Conservation (phyloP, 2,329 filamentous ascomycete species). For the Fusarium mundagurra region DNA sequence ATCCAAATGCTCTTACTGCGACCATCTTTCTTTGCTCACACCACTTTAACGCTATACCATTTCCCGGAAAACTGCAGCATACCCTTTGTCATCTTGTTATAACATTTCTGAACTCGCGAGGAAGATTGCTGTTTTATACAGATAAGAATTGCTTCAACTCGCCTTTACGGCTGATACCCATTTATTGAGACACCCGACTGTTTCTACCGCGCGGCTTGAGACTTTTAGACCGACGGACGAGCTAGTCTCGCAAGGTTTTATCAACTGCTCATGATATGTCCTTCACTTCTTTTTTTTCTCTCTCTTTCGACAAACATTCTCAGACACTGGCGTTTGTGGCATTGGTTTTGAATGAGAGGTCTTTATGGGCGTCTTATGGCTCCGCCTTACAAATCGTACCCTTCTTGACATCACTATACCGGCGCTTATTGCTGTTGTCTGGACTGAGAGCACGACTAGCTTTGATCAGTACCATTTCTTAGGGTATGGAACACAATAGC, state of each 20-base stretch:
- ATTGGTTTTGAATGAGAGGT: slow-evolving; percentile 31
- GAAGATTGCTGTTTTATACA: slow-evolving; percentile 15
- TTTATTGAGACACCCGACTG: slow-evolving; percentile 19
- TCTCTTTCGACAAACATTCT: slow-evolving; percentile 19
- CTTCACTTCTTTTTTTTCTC: slow-evolving; percentile 19
- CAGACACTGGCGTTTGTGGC: slow-evolving; percentile 34
- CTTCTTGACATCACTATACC: slow-evolving; percentile 16
- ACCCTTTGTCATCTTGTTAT: slow-evolving; percentile 46
- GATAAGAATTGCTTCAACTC: slow-evolving; percentile 20
- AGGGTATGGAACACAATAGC: background rate
- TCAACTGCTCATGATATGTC: slow-evolving; percentile 27
- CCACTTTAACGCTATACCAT: slow-evolving; percentile 33
- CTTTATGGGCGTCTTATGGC: slow-evolving; percentile 13
- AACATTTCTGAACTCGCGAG: slow-evolving; percentile 31
- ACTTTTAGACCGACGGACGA: slow-evolving; percentile 16
- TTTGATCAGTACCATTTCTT: background rate
- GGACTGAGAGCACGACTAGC: slow-evolving; percentile 1
- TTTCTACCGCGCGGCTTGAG: slow-evolving; percentile 21
- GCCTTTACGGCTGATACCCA: slow-evolving; percentile 36
- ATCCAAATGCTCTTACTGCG: slow-evolving; percentile 26
- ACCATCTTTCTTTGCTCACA: slow-evolving; percentile 35
- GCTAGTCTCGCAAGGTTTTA: slow-evolving; percentile 20
- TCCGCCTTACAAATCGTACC: slow-evolving; percentile 2
- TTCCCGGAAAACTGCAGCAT: slow-evolving; percentile 49
- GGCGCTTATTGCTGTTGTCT: slow-evolving; percentile 13